Percentiles rank a stretch among this genome's conserved stretches.
phyloP scores from a whole-genome alignment of 1,284 basidiomycete species.

The Rhodotorula sp. region DNA sequence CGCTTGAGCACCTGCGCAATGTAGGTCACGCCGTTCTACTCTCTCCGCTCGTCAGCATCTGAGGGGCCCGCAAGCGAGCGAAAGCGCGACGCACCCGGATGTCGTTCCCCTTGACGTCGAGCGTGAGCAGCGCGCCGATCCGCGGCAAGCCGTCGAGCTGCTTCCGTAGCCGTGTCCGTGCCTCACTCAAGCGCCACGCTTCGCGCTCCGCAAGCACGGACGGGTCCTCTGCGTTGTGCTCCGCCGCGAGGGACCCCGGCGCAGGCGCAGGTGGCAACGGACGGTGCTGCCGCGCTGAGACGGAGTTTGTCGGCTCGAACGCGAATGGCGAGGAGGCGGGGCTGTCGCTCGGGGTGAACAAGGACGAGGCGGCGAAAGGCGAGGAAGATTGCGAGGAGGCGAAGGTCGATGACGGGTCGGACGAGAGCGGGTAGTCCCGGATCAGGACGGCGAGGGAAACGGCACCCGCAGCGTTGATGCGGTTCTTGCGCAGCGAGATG shows the following conservation, averaged over 20 bases:
- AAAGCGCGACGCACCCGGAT: slow-evolving; percentile 66
- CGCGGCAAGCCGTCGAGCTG: slow-evolving; percentile 75
- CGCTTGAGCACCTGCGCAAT: slow-evolving; percentile 93
- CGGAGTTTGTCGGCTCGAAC: slow-evolving; percentile 31
- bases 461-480: slow-evolving; percentile 75
- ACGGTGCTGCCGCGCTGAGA: slow-evolving; percentile 33
- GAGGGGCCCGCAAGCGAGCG: background rate
- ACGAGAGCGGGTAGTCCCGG: slow-evolving; percentile 66
- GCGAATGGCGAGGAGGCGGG: background rate
- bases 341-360: background rate
- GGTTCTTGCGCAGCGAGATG: slow-evolving; percentile 82
- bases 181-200: slow-evolving; percentile 37
- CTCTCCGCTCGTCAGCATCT: too few species aligned
- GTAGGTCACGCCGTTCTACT: slow-evolving; percentile 76
- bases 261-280: background rate
- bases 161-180: slow-evolving; percentile 41
- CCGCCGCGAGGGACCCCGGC: background rate
- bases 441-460: slow-evolving; percentile 94
- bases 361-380: slow-evolving; percentile 42
- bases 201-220: slow-evolving; percentile 62
- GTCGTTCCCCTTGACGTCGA: slow-evolving; percentile 91
- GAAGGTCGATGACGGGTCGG: slow-evolving; percentile 24
- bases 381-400: slow-evolving; percentile 45
- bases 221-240: background rate
- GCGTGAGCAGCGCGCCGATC: slow-evolving; percentile 78